phyloP scores from a whole-genome alignment of 352 stramenopile species.

The Pythium phragmiticola region DNA sequence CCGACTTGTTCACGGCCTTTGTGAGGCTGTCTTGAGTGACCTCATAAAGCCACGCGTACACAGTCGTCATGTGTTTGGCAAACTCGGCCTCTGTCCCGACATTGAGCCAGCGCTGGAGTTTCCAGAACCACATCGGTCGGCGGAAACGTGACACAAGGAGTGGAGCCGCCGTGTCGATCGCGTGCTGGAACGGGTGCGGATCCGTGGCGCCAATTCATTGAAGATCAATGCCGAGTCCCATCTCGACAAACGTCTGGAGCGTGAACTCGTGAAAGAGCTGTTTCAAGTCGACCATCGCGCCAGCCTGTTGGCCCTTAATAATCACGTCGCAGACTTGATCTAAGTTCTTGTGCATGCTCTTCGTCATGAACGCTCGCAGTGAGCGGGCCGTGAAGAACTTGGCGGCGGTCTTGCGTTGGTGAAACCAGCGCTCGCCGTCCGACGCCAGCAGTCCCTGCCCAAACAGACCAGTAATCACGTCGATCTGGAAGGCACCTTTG shows the following conservation, averaged over 20 bases:
- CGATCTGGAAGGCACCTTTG: slow-evolving; percentile 27
- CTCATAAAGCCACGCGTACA: slow-evolving; percentile 43
- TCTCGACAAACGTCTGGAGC: slow-evolving; percentile 53
- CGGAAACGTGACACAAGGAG: slow-evolving; percentile 39
- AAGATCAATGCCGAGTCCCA: slow-evolving; percentile 48
- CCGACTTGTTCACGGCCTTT: slow-evolving; percentile 8
- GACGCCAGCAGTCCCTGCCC: slow-evolving; percentile 25
- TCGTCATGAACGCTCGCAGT: slow-evolving; percentile 27
- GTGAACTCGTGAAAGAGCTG: slow-evolving; percentile 48
- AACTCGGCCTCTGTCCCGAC: slow-evolving; percentile 41
- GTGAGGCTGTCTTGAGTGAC: slow-evolving; percentile 38
- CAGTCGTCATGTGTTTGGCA: slow-evolving; percentile 23
- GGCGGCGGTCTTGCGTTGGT: slow-evolving; percentile 29
- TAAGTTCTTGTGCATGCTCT: no score
- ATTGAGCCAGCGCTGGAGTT: slow-evolving; percentile 42
- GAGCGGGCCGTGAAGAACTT: slow-evolving; percentile 19
- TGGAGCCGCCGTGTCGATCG: slow-evolving; percentile 33
- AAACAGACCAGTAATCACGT: slow-evolving; percentile 25
- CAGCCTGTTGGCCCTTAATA: no score
- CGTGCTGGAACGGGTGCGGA: slow-evolving; percentile 48
- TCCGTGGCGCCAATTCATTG: slow-evolving; percentile 35
- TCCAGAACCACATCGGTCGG: slow-evolving; percentile 32
- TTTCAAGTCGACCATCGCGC: slow-evolving; percentile 17
- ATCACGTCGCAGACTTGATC: neutral
- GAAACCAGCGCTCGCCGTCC: slow-evolving; percentile 29